A percentile compares a stretch with the other conserved stretches of the same genome.
Evolutionary conservation across 2,329 filamentous ascomycete species (phyloP).

Genomic region (Penicillium fuscoglaucum): DNA sequence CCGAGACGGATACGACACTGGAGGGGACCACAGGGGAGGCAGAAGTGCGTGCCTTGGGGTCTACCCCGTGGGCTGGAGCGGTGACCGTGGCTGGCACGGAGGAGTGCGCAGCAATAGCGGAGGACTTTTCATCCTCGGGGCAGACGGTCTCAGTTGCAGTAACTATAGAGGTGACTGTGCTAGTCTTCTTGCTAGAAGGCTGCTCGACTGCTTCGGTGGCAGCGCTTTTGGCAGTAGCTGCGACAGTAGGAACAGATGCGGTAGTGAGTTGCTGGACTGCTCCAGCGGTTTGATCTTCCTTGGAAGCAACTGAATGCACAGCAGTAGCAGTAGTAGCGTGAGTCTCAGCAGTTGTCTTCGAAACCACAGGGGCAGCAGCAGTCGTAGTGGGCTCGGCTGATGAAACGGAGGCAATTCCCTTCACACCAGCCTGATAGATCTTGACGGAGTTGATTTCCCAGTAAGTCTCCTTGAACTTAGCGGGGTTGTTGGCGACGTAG

Average conservation of each 20-base stretch:
- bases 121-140: slow-evolving; percentile 5
- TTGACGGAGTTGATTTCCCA: slow-evolving; percentile 75
- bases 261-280: background rate
- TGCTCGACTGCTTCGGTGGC: background rate
- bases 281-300: background rate
- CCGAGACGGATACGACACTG: background rate
- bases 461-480: slow-evolving; percentile 69
- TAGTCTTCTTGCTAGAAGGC: slow-evolving; percentile 1
- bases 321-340: background rate
- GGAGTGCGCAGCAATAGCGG: background rate
- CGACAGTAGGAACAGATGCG: background rate
- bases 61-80: background rate
- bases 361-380: background rate
- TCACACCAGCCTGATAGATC: slow-evolving; percentile 53
- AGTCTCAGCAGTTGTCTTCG: background rate
- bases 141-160: slow-evolving; percentile 24
- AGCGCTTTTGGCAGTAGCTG: slow-evolving; percentile 2
- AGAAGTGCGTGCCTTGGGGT: background rate
- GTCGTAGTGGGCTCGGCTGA: slow-evolving; percentile 6
- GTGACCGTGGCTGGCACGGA: background rate
- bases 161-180: slow-evolving; percentile 12
- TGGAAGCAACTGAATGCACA: background rate
- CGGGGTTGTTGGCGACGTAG: slow-evolving; percentile 70
- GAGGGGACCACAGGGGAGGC: background rate
- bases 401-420: slow-evolving; percentile 6